Conservation (phyloP, 805 yeast genomes). For the Torulaspora quercuum region DNA sequence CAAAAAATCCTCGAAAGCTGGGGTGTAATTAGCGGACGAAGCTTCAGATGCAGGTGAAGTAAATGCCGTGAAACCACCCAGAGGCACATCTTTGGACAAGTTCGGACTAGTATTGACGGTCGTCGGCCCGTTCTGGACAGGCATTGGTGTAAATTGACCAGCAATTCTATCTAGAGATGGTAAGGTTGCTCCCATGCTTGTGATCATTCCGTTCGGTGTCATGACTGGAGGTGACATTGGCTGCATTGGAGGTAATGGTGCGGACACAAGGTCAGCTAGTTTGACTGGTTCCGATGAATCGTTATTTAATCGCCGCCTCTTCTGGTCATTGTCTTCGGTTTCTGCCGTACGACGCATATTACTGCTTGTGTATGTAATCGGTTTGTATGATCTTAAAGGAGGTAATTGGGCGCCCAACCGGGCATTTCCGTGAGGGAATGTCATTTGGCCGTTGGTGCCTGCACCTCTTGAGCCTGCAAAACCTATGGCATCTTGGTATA, state of each 20-base stretch:
- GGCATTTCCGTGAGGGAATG: constrained; percentile 6
- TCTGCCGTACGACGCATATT: constrained; percentile 28
- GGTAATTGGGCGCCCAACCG: constrained; percentile 30
- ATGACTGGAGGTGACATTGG: constrained; percentile 13
- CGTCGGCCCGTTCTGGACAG: constrained; percentile 2
- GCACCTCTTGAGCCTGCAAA: constrained; percentile 25
- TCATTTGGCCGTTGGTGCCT: constrained; percentile 7
- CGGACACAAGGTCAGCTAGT: constrained; percentile 12
- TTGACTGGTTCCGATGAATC: constrained; percentile 8
- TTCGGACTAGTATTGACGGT: constrained; percentile 3
- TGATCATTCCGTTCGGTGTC: constrained; percentile 8
- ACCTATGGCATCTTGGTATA: constrained; percentile 38
- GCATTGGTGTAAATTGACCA: constrained; percentile 17
- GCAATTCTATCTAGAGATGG: constrained; percentile 21
- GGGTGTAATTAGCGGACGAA: constrained; percentile 25
- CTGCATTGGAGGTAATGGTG: constrained; percentile 20
- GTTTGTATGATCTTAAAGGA: constrained; percentile 33
- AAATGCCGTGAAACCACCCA: constrained; percentile 10
- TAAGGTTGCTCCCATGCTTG: constrained; percentile 11
- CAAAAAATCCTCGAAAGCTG: constrained; percentile 37
- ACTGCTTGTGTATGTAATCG: constrained; percentile 35
- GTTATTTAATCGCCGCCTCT: constrained; percentile 25
- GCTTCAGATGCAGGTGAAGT: constrained; percentile 26
- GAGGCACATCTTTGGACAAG: constrained; percentile 4
- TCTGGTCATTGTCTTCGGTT: constrained; percentile 20